Evolutionary conservation across 2,329 filamentous ascomycete species (phyloP), one percentile per base, ranked within the genome.

Genomic region (Curvularia spicifera): DNA sequence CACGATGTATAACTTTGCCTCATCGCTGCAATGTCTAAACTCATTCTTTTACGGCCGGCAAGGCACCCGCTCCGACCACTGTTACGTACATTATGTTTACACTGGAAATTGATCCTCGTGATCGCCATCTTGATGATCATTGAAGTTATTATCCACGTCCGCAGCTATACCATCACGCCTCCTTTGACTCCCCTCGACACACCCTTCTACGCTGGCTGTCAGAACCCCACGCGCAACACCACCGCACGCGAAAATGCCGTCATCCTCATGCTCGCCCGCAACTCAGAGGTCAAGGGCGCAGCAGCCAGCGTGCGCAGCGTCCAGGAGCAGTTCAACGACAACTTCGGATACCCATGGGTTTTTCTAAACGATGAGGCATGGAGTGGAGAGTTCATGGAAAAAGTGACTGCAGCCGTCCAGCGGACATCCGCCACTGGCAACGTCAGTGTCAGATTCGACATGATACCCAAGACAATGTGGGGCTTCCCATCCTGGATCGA

Each of bases 271-370:
- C 85, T 98, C 26, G 93, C 97, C 51, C 88, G 94, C 60, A 97
- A 97, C 72, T 87, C 90, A 71, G 94, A 98, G 81, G 80, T 96
- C 20, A 80, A 86, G 29, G 89, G 89, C 37, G 90, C 97, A 81
- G 81, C 97, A 26, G 85, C 57, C 91, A 97, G 74, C 83, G 52
- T 67, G 10, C 35, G 37, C 12, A 63, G 47, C 37, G 51, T 98
- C 59, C 94, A 98, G 79, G 83, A 89, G 65, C 97, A 93, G 1
- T 98, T 93, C 91, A 98, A 98, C 73, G 83, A 86, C 81, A 97
- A 97, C 74, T 98, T 97, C 84, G 97, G 97, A 80, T 98, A 98
- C 73, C 93, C 94, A 0, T 97, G 93, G 91, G 96, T 92, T 2
- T 98, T 98, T 76, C 93, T 98, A 83, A 98, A 98, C 78, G 93